Evolutionary conservation across 106 monocot genomes (phyloP), one percentile per base, ranked within the genome.

Genomic region (Dactylorhiza incarnata): DNA sequence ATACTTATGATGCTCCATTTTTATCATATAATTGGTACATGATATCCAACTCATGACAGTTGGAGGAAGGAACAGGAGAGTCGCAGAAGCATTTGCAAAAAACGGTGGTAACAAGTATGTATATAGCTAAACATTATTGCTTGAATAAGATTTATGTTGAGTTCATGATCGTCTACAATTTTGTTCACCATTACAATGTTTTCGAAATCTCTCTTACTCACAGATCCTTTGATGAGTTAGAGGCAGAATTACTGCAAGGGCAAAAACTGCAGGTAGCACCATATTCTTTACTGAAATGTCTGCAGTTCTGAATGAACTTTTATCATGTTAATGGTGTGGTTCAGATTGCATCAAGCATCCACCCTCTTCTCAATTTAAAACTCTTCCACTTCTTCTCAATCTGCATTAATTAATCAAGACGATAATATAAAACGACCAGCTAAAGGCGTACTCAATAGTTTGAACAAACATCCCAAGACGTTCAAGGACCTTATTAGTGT

Each of bases 51-150:
- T 69, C 75, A 11, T 73, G 45, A 29, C 89, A 95, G 95, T 92
- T 82, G 95, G 90, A 65, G 95, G 92, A 72, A 86, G 92, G 74
- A 95, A 92, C 83, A 88, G 95, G 74, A 90, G 76, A 82, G 90
- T 95, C 46, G 92, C 95, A n/a, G 90, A 90, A 80, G 92, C 92
- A 13, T 95, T 86, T 85, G 92, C 92, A 67, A 86, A 83, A 77
- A 80, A 20, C 56, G 82, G 83, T 47, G 95, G 95, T 14, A 85
- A 88, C 92, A 95, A 86, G 92, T 92, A 45, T 43, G 19, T 46
- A 15, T 74, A 29, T n/a, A 80, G 78, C 74, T 7, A 15, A 44
- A 29, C 17, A 65, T 26, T 65, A 29, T 65, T 29, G 5, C 65
- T 29, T 16, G 13, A 20, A 16, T 37, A 52, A 0, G 24, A 17